Evolutionary conservation across 768 basidiomycete species (phyloP), one percentile per base, ranked within the genome.

Genomic region (Xanthoconium purpureum): DNA sequence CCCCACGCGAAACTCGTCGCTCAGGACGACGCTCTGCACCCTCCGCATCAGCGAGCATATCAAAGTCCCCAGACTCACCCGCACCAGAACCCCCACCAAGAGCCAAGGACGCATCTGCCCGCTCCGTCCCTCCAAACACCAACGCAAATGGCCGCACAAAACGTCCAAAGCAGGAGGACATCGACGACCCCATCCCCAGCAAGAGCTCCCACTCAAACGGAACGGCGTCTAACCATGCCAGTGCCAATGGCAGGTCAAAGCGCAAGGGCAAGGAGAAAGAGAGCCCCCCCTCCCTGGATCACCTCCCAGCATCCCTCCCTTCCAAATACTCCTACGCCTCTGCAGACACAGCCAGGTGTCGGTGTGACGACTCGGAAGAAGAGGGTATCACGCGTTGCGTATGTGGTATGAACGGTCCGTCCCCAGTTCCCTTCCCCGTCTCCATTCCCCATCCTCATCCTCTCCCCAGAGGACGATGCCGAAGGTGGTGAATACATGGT

Each of bases 401-500:
- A 50, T 95, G 92, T 77, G 89, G 89, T 59, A 86, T 83, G 73
- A 80, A 84, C 60, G 89, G 88, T 92, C 64, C 66, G 84, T 75
- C 61, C 60, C 47, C 56, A 39, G 50, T 52, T 47, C 39, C 30
- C 49, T 52, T 43, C 49, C 44, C 56, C 15, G 44, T 45, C 14
- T 40, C 62, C 56, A 32, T 46, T 54, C 50, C 65, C 70, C 61
- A 75, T 66, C 64, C 58, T 55, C 60, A 45, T 56, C 56, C 53
- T 56, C 51, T 59, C 67, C 74, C 74, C 73, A 78, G 88, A 89
- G 71, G 85, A 87, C 64, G 87, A 88, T 67, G 82, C 84, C 50
- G 86, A 88, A 69, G 91, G 90, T 50, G 91, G 93, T 47, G 94
- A 93, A 71, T 91, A 96, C 76, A 97, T 98, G 92, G 93, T 98